These are phyloP conservation scores for Zasmidium cellare DNA, from an alignment of 2,329 filamentous ascomycete species.

Conservation along the genomic window DNA sequence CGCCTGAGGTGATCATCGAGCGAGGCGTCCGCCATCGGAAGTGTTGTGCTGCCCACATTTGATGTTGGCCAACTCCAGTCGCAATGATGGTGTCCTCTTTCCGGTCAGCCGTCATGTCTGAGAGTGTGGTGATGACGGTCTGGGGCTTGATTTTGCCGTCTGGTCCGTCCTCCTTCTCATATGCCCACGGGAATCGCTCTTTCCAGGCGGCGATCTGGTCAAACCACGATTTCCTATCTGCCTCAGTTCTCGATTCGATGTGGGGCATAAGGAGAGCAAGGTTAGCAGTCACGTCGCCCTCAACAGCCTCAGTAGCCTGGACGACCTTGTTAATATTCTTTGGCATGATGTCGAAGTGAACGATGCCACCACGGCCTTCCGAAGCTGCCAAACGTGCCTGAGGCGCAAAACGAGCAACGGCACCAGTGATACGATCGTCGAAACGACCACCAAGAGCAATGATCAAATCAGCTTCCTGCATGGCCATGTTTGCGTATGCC, in stretches of 20 bases:
- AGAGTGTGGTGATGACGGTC: constrained; percentile 85
- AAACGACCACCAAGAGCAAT: constrained; percentile 92
- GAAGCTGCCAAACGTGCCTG: constrained; percentile 79
- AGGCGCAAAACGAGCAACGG: constrained; percentile 83
- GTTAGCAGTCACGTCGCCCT: constrained; percentile 86
- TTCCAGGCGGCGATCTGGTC: constrained; percentile 89
- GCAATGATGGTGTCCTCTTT: constrained; percentile 86
- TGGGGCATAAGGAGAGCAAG: constrained; percentile 72
- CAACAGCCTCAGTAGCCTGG: constrained; percentile 90
- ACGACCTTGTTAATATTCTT: constrained; percentile 99
- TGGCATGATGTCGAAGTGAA: constrained; percentile 97
- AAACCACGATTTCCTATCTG: constrained; percentile 81
- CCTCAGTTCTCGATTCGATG: constrained; percentile 62
- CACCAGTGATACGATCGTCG: constrained; percentile 89
- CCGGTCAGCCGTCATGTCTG: constrained; percentile 73
- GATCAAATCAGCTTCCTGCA: constrained; percentile 95
- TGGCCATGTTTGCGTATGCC: constrained; percentile 96
- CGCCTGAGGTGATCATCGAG: constrained; percentile 94
- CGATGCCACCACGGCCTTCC: constrained; percentile 86
- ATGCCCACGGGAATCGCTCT: constrained; percentile 81
- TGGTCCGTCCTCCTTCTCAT: constrained; percentile 70
- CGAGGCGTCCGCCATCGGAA: constrained; percentile 91
- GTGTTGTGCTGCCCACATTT: constrained; percentile 98
- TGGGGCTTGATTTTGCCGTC: constrained; percentile 91
- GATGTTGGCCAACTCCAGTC: constrained; percentile 95